Evolutionary conservation across 768 basidiomycete genomes (phyloP).

Genomic region (Russula virescens): DNA sequence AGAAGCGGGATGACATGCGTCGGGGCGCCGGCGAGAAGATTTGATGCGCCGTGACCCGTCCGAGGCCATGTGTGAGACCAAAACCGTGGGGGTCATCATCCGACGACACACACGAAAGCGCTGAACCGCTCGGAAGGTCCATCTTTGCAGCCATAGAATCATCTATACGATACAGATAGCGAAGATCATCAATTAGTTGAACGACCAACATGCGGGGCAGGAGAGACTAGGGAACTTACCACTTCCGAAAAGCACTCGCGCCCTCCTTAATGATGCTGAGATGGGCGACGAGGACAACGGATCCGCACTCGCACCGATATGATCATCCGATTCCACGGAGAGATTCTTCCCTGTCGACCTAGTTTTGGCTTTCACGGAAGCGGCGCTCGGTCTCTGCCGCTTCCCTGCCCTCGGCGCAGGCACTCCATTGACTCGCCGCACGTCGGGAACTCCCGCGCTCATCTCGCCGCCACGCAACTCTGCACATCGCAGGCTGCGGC

Average conservation of each 20-base stretch:
- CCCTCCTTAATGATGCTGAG: slow-evolving; percentile 24
- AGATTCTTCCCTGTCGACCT: neutral
- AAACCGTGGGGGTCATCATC: slow-evolving; percentile 51
- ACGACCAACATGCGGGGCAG: neutral
- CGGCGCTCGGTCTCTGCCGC: slow-evolving; percentile 1
- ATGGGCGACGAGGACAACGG: slow-evolving; percentile 23
- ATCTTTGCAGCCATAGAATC: slow-evolving; percentile 42
- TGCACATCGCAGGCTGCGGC: slow-evolving; percentile 20
- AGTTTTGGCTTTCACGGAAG: neutral
- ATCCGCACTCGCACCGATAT: neutral
- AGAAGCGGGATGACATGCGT: slow-evolving; percentile 28
- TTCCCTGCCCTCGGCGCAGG: slow-evolving; percentile 1
- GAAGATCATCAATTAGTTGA: neutral
- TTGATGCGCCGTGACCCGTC: slow-evolving; percentile 66
- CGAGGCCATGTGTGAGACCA: slow-evolving; percentile 28
- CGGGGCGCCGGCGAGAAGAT: slow-evolving; percentile 56
- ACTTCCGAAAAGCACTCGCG: slow-evolving; percentile 29
- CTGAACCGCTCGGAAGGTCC: slow-evolving; percentile 1
- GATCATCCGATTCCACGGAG: neutral
- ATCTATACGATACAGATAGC: slow-evolving; percentile 30
- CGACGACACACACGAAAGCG: slow-evolving; percentile 36
- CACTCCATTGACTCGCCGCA: neutral
- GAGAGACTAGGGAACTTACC: slow-evolving; percentile 27
- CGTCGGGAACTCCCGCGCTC: neutral
- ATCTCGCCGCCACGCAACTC: slow-evolving; percentile 8